Evolutionary conservation across 139 green algal genomes (phyloP).

Genomic region (Nannochloris sp.): DNA sequence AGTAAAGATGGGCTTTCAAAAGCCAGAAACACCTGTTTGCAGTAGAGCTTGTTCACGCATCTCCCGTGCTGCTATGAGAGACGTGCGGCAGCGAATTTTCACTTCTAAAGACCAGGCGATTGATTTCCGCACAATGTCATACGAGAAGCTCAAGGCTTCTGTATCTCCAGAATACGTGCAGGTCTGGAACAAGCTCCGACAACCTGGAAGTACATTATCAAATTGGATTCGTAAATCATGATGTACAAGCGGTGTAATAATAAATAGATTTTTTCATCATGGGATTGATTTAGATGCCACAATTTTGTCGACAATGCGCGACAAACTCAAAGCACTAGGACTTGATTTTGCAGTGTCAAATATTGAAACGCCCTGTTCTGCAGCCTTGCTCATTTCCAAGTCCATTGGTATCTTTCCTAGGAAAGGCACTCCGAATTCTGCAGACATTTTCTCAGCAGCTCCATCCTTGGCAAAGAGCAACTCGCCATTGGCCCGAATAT

Average conservation of each 20-base stretch:
- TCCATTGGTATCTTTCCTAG: slow-evolving; percentile 83
- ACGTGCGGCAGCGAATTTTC: not conserved
- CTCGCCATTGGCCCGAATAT: slow-evolving; percentile 26
- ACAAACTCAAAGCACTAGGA: not conserved
- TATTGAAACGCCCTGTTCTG: slow-evolving; percentile 57
- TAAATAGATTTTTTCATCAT: too few relatives aligned
- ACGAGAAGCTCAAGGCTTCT: too few relatives aligned
- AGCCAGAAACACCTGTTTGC: not conserved
- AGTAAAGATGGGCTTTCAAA: too few relatives aligned
- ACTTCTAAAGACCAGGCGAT: too few relatives aligned
- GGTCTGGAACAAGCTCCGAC: too few relatives aligned
- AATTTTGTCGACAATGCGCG: not conserved
- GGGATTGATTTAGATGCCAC: too few relatives aligned
- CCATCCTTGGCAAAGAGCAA: slow-evolving; percentile 27
- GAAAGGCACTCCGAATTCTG: slow-evolving; percentile 67
- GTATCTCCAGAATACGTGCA: too few relatives aligned
- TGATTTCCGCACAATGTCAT: too few relatives aligned
- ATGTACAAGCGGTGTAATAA: too few relatives aligned
- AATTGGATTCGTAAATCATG: too few relatives aligned
- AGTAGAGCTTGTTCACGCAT: not conserved
- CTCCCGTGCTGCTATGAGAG: too few relatives aligned
- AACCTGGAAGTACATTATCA: too few relatives aligned
- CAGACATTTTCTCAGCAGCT: slow-evolving; percentile 64
- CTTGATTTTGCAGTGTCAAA: slow-evolving; percentile 16
- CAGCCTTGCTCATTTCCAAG: slow-evolving; percentile 48